phyloP scores from a whole-genome alignment of 371 early-diverging fungal genomes.

The Vavraia culicis region DNA sequence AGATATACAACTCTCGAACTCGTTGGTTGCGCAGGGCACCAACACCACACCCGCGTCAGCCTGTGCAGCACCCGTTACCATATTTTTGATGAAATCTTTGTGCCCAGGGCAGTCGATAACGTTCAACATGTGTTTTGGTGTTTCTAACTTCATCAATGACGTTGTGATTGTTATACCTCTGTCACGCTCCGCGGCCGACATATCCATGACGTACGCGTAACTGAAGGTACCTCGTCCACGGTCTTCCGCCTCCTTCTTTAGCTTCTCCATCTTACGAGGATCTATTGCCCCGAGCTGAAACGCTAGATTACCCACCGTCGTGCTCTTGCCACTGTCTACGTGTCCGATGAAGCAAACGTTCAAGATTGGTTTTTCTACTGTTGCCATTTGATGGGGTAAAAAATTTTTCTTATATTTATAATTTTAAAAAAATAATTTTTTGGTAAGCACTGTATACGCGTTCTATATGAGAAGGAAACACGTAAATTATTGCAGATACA shows the following conservation, averaged over 20 bases:
- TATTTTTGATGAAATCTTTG: slow-evolving; percentile 98
- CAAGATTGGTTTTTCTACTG: slow-evolving; percentile 25
- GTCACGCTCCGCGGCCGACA: slow-evolving; percentile 37
- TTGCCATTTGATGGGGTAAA: slow-evolving; percentile 27
- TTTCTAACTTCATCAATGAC: slow-evolving; percentile 30
- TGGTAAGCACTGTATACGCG: not conserved
- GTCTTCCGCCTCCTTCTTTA: slow-evolving; percentile 31
- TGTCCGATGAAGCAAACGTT: slow-evolving; percentile 42
- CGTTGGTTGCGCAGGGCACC: slow-evolving; percentile 83
- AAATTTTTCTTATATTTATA: slow-evolving; percentile 17
- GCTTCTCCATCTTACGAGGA: slow-evolving; percentile 33
- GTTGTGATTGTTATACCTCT: slow-evolving; percentile 42
- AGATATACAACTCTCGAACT: slow-evolving; percentile 42
- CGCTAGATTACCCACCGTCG: slow-evolving; percentile 35
- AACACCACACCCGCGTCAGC: slow-evolving; percentile 88
- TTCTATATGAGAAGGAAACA: too few species aligned
- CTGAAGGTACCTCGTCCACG: slow-evolving; percentile 37
- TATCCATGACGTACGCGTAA: slow-evolving; percentile 39
- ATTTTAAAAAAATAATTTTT: slow-evolving; percentile 29
- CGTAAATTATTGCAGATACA: too few species aligned
- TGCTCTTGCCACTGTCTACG: slow-evolving; percentile 44
- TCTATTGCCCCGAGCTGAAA: slow-evolving; percentile 34
- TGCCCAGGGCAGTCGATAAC: slow-evolving; percentile 94
- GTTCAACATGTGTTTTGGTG: slow-evolving; percentile 32
- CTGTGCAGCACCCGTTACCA: slow-evolving; percentile 95